phyloP scores from a whole-genome alignment of 306 rosid species.

The Chamaecrista fasciculata region DNA sequence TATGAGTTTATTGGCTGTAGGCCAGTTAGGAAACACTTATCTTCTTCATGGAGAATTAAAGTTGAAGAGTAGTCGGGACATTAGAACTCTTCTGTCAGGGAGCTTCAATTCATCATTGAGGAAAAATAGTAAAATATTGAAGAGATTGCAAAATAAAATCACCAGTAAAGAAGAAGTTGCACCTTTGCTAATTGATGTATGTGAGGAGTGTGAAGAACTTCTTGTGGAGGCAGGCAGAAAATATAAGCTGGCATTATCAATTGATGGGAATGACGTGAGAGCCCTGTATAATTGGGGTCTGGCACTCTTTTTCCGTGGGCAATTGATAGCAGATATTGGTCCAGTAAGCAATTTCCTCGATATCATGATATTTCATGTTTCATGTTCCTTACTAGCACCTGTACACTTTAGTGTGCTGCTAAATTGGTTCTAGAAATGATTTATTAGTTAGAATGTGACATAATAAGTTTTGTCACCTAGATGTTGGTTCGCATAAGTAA shows the following conservation, averaged over 20 bases:
- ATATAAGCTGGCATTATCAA: conserved; percentile 84
- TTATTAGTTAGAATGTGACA: conserved; percentile 19
- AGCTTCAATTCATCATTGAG: conserved; percentile 39
- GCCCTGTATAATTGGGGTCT: conserved; percentile 98
- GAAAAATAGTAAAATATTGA: conserved; percentile 46
- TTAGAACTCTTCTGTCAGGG: conserved; percentile 66
- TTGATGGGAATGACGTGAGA: conserved; percentile 76
- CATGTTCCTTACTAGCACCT: background rate
- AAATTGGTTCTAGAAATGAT: conserved; percentile 30
- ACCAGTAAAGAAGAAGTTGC: conserved; percentile 57
- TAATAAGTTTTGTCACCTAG: conserved; percentile 12
- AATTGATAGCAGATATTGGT: conserved; percentile 86
- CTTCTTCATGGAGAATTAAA: conserved; percentile 97
- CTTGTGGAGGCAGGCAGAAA: conserved; percentile 93
- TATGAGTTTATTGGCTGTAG: conserved; percentile 90
- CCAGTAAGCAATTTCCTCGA: conserved; percentile 62
- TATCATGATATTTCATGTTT: conserved; percentile 16
- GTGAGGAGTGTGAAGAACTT: conserved; percentile 93
- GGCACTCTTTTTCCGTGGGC: conserved; percentile 94
- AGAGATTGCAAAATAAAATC: conserved; percentile 44
- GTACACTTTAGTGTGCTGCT: conserved; percentile 4
- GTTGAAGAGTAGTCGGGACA: conserved; percentile 73
- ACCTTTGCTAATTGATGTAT: conserved; percentile 58
- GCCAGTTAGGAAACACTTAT: conserved; percentile 81
- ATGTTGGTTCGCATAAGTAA: conserved; percentile 26